Evolutionary conservation across 2,329 filamentous ascomycete genomes (phyloP).

Genomic region (Fusarium musae): DNA sequence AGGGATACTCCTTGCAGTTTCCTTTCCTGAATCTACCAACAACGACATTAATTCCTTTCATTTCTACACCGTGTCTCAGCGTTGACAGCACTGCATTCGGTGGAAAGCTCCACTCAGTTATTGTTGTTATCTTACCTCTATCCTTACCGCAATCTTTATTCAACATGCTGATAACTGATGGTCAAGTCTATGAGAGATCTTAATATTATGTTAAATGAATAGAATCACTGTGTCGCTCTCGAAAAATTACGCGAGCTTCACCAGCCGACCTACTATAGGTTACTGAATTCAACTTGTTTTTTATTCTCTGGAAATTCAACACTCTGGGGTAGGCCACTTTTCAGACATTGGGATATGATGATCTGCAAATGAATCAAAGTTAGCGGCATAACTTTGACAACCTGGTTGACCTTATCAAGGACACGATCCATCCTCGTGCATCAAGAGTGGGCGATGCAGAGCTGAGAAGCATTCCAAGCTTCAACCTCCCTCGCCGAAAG

Average conservation of each 20-base stretch:
- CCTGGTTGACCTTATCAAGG: neutral
- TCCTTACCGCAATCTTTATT: rapidly evolving
- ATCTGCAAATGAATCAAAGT: neutral
- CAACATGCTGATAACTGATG: rapidly evolving
- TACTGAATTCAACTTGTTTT: neutral
- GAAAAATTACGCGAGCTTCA: rapidly evolving
- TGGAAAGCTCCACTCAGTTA: rapidly evolving
- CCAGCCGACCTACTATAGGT: rapidly evolving
- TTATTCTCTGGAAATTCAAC: neutral
- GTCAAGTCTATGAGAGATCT: rapidly evolving
- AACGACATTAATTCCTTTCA: rapidly evolving
- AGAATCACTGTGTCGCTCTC: rapidly evolving
- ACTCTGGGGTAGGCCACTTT: neutral
- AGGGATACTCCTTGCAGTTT: neutral
- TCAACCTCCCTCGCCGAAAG: rapidly evolving
- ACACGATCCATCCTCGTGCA: neutral
- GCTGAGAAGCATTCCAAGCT: neutral
- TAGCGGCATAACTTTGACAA: neutral
- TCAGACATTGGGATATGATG: neutral
- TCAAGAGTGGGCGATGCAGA: neutral
- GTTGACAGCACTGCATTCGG: rapidly evolving
- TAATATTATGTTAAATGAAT: neutral
- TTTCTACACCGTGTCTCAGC: neutral
- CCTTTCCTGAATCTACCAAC: rapidly evolving
- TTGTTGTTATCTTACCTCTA: rapidly evolving